These are phyloP conservation scores for Trametes polyzona DNA, from an alignment of 1,284 basidiomycete genomes.

Conservation along the genomic window DNA sequence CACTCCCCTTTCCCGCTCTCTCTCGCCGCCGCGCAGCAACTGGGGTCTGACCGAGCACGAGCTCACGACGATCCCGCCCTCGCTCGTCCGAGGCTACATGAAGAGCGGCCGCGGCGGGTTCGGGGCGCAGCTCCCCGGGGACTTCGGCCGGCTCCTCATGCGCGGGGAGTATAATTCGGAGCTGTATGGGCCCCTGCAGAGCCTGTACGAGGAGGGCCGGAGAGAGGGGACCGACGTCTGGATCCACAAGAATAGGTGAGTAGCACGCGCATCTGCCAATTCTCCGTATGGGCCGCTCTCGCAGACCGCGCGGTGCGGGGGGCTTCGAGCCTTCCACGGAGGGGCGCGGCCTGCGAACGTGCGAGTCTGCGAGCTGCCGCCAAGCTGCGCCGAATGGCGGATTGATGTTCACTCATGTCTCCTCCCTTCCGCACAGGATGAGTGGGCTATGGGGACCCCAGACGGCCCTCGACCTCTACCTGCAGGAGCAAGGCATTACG, in stretches of 20 bases:
- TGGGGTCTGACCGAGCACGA: slow-evolving; percentile 73
- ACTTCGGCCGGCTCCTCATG: slow-evolving; percentile 65
- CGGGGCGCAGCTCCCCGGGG: slow-evolving; percentile 55
- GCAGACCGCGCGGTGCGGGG: not conserved
- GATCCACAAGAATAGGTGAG: slow-evolving; percentile 73
- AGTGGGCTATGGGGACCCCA: slow-evolving; percentile 70
- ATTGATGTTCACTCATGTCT: not conserved
- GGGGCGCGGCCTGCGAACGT: slow-evolving; percentile 11
- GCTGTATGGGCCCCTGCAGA: slow-evolving; percentile 66
- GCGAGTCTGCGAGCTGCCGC: not conserved
- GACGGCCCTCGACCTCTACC: slow-evolving; percentile 59
- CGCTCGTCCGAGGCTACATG: slow-evolving; percentile 53
- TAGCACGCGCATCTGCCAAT: not conserved
- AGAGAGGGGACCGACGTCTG: slow-evolving; percentile 63
- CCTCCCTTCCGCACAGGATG: slow-evolving; percentile 48
- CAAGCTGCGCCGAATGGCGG: not conserved
- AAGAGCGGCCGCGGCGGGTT: slow-evolving; percentile 58
- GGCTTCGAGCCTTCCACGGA: not conserved
- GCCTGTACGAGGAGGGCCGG: slow-evolving; percentile 55
- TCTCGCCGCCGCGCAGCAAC: slow-evolving; percentile 46
- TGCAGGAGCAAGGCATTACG: slow-evolving; percentile 64
- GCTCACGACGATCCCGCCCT: slow-evolving; percentile 62
- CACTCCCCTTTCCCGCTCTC: not conserved
- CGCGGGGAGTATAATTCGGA: slow-evolving; percentile 55
- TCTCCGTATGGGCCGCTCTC: too few species aligned